A percentile compares a stretch with the other conserved stretches of the same genome.
Conservation (phyloP, 2,329 filamentous ascomycete genomes). For the Ceratocystis cacaofunesta region DNA sequence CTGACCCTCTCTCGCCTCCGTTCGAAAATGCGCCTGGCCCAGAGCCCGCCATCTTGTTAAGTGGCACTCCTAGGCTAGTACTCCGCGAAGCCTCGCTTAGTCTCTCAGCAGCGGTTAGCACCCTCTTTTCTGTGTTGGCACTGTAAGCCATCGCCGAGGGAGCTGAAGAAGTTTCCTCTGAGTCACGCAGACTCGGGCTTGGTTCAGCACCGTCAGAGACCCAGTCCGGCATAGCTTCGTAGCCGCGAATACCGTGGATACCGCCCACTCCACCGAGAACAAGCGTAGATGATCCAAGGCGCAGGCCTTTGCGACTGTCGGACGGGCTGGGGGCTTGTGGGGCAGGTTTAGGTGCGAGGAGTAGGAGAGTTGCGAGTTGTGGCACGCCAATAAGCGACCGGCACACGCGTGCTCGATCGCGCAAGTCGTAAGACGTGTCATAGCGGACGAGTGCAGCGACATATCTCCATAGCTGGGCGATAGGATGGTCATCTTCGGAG, state of each 20-base stretch:
- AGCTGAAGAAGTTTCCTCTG: constrained; percentile 28
- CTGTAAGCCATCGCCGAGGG: constrained; percentile 26
- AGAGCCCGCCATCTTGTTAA: neutral
- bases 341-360: constrained; percentile 86
- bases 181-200: constrained; percentile 55
- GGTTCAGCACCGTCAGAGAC: constrained; percentile 68
- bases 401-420: constrained; percentile 80
- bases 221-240: constrained; percentile 71
- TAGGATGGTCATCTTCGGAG: constrained; percentile 43
- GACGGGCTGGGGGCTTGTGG: constrained; percentile 83
- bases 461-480: constrained; percentile 71
- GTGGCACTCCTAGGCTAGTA: constrained; percentile 23
- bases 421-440: constrained; percentile 86
- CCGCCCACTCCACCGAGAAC: constrained; percentile 66
- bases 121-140: constrained; percentile 24
- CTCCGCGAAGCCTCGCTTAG: constrained; percentile 42
- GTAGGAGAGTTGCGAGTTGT: constrained; percentile 76
- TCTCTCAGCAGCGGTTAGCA: constrained; percentile 45
- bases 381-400: constrained; percentile 68
- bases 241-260: constrained; percentile 60
- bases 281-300: constrained; percentile 72
- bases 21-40: neutral
- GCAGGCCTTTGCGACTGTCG: constrained; percentile 61
- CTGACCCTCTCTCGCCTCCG: constrained; percentile 19
- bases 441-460: constrained; percentile 74